Evolutionary conservation across 2,329 filamentous ascomycete species (phyloP), one percentile per base, ranked within the genome.

Genomic region (Incumbomyces delicatus): DNA sequence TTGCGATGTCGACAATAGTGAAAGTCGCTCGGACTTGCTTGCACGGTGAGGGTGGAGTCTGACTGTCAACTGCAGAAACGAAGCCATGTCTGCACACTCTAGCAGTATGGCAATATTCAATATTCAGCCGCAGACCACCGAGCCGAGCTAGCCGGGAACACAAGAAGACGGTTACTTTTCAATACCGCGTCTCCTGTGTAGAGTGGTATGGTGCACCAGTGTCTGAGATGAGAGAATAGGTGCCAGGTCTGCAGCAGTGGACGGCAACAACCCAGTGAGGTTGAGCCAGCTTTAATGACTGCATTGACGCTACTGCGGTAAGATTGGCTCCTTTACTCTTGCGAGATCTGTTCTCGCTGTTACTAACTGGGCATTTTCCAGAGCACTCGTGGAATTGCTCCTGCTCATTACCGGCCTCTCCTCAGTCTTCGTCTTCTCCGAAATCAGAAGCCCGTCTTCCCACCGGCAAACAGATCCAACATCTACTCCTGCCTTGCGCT

Each of bases 391-490:
- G 27, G 66, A 70, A 46, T 63, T 68, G 34, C 56, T 70, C 43
- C 58, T 60, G 10, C 58, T 71, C 6, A 50, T 61, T 35, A 64
- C 59, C 47, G 63, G 62, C 42, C 60, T 70, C 22, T 53, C 63
- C 16, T 53, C 65, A 4, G 60, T 65, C 1, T 67, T 69, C 55
- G 67, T 70, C 50, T 65, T 67, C 2, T 62, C 66, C 37, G 64
- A 69, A 40, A 58, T 66, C 39, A 65, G 68, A 46, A 60, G 61
- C 40, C 58, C 62, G 34, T 54, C 58, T 29, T 62, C 64, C 30
- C 56, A 66, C 17, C 49, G 60, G 13, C 62, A 61, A 13, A 58
- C 62, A 44, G 61, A 63, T 6, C 57, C 66, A 6, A 51, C 38
- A 17, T 40, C 29, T 6, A 27, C 8, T 27, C 22, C 22, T 27